Base-by-base conservation (phyloP, 345 rosid genomes). In the Syzygium oleosum region DNA sequence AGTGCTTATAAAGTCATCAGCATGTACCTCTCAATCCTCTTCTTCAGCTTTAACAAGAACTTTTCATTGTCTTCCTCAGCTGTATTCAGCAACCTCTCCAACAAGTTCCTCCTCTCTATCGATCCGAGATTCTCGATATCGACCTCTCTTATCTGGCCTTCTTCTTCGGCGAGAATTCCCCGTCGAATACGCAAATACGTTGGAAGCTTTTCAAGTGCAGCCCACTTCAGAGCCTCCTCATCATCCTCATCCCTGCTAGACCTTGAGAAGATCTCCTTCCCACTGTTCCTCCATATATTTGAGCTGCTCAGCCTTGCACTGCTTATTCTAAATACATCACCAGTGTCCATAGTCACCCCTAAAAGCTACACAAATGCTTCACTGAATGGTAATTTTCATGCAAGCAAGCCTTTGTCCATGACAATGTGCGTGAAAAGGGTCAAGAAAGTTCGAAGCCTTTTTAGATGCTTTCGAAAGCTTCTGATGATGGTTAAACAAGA, bases 171-270 rank as follows among this genome's bases (percentile, higher is more conserved):
- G 23, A 97, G 92, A 41, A 97, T 90, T 41, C 98, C 98, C 93
- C 95, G 94, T 87, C 91, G 91, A 3, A 95, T 84, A 84, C 96
- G 95, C 85, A 92, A 86, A 88, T 88, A 93, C 7, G 99, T 94
- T 0, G 99, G 99, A 22, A 97, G 93, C 89, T 91, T 97, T 92
- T 97, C 96, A 8, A 96, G 21, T 77, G 99, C 99, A 78, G 99
- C 99, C 99, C 98, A 97, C 89, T 54, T 94, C 86, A 96, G 91
- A 78, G 96, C 99, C 91, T 94, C 98, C 87, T 96, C 98, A 87
- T 91, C 94, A 25, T 95, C 94, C 85, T 91, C 97, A 27, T 87
- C 91, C 43, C 87, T 87, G 52, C 92, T 92, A 27, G 97, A 92
- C 90, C 85, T 91, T 12, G 94, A 85, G 84, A 95, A 95, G 31